Evolutionary conservation across 2,329 filamentous ascomycete genomes (phyloP).

Genomic region (Aspergillus candidus): DNA sequence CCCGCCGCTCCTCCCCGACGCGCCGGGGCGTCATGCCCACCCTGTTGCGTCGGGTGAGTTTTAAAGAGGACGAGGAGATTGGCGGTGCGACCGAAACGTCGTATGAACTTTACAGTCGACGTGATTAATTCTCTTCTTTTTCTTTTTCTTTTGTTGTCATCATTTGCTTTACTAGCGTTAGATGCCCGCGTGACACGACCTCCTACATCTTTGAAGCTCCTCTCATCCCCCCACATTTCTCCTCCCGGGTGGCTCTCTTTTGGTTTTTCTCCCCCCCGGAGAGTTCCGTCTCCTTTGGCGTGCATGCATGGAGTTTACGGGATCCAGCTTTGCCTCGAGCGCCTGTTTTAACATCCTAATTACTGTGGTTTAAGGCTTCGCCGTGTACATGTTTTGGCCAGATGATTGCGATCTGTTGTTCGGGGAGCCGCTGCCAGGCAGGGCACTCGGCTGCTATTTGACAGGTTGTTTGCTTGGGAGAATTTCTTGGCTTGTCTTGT

Average conservation of each 20-base stretch:
- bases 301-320: slow-evolving; percentile 22
- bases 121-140: slow-evolving; percentile 20
- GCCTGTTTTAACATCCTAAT: slow-evolving; percentile 15
- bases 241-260: slow-evolving; percentile 14
- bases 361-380: slow-evolving; percentile 1
- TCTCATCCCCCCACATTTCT: slow-evolving; percentile 15
- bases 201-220: slow-evolving; percentile 15
- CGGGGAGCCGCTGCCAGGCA: slow-evolving; percentile 13
- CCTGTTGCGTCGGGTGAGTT: slow-evolving; percentile 33
- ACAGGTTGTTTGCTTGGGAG: too few species aligned
- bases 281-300: slow-evolving; percentile 5
- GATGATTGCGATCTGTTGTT: slow-evolving; percentile 14
- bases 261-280: not conserved
- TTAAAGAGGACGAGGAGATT: slow-evolving; percentile 38
- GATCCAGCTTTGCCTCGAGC: slow-evolving; percentile 17
- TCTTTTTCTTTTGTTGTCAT: slow-evolving; percentile 4
- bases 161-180: slow-evolving; percentile 5
- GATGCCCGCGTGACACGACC: slow-evolving; percentile 20
- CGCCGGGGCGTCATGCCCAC: slow-evolving; percentile 30
- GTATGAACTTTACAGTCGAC: slow-evolving; percentile 34
- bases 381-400: slow-evolving; percentile 21
- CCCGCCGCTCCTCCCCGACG: slow-evolving; percentile 28
- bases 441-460: slow-evolving; percentile 10
- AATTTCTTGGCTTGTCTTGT: too few species aligned
- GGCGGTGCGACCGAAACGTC: slow-evolving; percentile 28